A percentile compares a stretch with the other conserved stretches of the same genome.
Conservation (phyloP, 106 monocot species). For the Dendrobium huoshanense region DNA sequence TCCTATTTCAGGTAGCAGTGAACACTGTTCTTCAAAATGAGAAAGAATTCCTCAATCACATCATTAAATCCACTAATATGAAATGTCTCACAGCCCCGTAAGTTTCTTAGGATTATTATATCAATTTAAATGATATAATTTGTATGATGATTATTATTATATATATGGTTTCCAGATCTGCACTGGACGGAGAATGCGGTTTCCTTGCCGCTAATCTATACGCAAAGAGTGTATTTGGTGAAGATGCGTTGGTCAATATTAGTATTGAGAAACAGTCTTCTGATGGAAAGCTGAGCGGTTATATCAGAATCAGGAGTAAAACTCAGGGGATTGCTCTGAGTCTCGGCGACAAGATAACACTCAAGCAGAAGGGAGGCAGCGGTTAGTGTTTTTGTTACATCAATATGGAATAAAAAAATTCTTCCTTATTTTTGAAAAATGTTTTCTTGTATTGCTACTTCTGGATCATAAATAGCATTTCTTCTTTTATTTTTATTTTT, state of each 20-base stretch:
- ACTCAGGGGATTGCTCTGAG: constrained; percentile 95
- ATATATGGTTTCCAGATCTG: constrained; percentile 45
- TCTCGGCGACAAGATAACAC: constrained; percentile 93
- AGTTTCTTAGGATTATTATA: constrained; percentile 13
- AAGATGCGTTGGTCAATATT: constrained; percentile 87
- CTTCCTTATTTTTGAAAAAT: too few relatives aligned
- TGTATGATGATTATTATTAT: background rate
- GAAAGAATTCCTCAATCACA: constrained; percentile 81
- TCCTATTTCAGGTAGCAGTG: constrained; percentile 69
- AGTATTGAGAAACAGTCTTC: constrained; percentile 69
- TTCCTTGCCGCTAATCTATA: constrained; percentile 89
- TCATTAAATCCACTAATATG: constrained; percentile 95
- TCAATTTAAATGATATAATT: too few relatives aligned
- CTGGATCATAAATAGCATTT: too few relatives aligned
- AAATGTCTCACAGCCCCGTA: constrained; percentile 93
- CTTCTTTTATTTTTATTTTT: too few relatives aligned
- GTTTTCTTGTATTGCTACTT: too few relatives aligned
- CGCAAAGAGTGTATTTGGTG: constrained; percentile 93
- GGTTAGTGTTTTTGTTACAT: constrained; percentile 10
- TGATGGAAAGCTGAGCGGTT: constrained; percentile 85
- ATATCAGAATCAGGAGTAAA: constrained; percentile 92
- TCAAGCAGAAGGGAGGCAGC: constrained; percentile 75
- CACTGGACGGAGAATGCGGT: constrained; percentile 83
- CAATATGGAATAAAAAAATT: too few relatives aligned
- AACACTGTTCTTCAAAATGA: constrained; percentile 83